These are phyloP conservation scores for Fragilaria crotonensis DNA, from an alignment of 108 stramenopile species.

Conservation along the genomic window DNA sequence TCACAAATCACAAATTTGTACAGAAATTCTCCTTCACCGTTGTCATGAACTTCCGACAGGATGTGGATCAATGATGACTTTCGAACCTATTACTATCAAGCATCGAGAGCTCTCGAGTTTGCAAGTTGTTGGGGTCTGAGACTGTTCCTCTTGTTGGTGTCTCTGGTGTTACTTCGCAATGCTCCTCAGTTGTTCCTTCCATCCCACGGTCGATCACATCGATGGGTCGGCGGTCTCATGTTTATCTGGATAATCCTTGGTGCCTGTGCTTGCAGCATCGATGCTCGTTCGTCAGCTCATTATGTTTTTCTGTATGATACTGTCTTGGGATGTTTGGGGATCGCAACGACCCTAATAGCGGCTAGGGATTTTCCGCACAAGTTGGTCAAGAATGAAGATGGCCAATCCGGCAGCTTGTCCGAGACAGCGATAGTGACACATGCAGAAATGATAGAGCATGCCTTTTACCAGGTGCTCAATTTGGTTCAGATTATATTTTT, in stretches of 20 bases:
- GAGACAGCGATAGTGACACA: conserved; percentile 69
- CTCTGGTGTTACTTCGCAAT: background rate
- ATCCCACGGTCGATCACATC: conserved; percentile 12
- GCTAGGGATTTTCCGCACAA: conserved; percentile 68
- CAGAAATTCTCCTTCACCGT: too few relatives aligned
- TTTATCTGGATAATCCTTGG: conserved; percentile 1
- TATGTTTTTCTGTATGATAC: conserved; percentile 37
- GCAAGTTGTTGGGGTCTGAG: background rate
- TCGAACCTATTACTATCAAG: background rate
- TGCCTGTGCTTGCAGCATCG: too few relatives aligned
- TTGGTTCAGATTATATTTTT: conserved; percentile 59
- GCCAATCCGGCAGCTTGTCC: conserved; percentile 69
- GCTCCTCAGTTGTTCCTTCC: conserved; percentile 6
- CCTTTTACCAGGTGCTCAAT: conserved; percentile 79
- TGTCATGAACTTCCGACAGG: too few relatives aligned
- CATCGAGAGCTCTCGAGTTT: background rate
- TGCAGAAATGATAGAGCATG: conserved; percentile 82
- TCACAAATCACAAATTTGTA: too few relatives aligned
- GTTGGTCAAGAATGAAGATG: conserved; percentile 33
- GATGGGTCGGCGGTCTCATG: conserved; percentile 5
- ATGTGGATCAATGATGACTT: too few relatives aligned
- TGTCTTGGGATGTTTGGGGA: conserved; percentile 50
- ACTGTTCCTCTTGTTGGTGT: background rate
- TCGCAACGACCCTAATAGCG: conserved; percentile 51
- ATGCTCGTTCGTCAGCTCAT: too few relatives aligned